Base-by-base conservation (phyloP, 2,329 filamentous ascomycete species). In the Gnomoniopsis smithogilvyi region DNA sequence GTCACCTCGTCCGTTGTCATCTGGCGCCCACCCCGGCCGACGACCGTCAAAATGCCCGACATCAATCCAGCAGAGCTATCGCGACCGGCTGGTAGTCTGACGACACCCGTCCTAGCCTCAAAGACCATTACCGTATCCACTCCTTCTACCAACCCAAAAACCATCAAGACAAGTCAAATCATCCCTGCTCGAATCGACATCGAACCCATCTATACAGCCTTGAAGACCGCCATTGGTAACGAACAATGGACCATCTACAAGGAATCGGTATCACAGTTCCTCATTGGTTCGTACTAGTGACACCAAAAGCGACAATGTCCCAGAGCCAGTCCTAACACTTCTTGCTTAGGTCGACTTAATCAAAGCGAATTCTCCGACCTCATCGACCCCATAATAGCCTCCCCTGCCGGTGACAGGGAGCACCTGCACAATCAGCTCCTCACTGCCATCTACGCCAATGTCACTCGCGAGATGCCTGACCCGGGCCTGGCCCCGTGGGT, bases 31-130 rank as follows among this genome's bases (percentile, higher is more conserved):
- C 53, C 54, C 51, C 34, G 54, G 30, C 56, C 54, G 48, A 46
- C 21, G 38, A 36, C 60, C 67, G 52, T 63, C 67, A 70, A 64
- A 65, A 88, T 88, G 85, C 85, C 85, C 67, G 86, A 88, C 75
- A 88, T 89, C 75, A 86, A 88, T 77, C 86, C 86, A 68, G 84
- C 86, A 76, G 85, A 86, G 64, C 74, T 89, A 67, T 87, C 84
- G 78, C 83, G 85, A 68, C 82, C 84, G 62, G 74, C 83, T 51
- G 72, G 81, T 70, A 80, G 75, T 71, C 77, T 86, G 57, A 78
- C 83, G 49, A 87, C 85, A 6, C 84, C 86, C 61, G 77, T 84
- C 45, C 72, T 88, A 59, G 74, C 82, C 60, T 78, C 75, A 48
- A 87, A 87, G 69, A 76, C 82, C 53, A 79, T 87, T 65, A 79